These are phyloP conservation scores for Neofusicoccum laricinum DNA, from an alignment of 2,329 filamentous ascomycete species.

Conservation along the genomic window DNA sequence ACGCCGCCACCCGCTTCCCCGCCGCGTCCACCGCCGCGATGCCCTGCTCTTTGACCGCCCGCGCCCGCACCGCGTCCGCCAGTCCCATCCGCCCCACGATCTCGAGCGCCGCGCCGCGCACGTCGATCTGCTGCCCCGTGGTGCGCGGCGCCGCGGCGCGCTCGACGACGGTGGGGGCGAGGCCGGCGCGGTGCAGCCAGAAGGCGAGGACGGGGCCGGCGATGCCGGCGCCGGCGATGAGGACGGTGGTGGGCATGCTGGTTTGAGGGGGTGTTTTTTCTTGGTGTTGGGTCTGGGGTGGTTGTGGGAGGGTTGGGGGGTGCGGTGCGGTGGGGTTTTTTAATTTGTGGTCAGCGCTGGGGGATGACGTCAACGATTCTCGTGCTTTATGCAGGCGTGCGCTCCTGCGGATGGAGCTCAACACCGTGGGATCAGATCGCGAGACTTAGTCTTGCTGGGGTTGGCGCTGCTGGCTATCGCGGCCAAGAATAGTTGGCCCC, in stretches of 20 bases:
- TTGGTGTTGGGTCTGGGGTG: background rate
- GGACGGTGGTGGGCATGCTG: slow-evolving; percentile 23
- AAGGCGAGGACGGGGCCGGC: slow-evolving; percentile 38
- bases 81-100: slow-evolving; percentile 42
- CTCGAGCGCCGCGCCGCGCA: slow-evolving; percentile 42
- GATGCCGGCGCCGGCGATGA: slow-evolving; percentile 40
- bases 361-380: background rate
- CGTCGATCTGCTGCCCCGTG: slow-evolving; percentile 46
- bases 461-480: no score
- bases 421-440: no score
- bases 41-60: slow-evolving; percentile 40
- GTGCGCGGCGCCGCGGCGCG: slow-evolving; percentile 37
- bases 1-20: slow-evolving; percentile 25
- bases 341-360: background rate
- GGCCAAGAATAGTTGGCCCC: no score
- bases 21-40: slow-evolving; percentile 35
- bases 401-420: no score
- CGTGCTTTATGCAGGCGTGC: background rate
- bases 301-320: no score
- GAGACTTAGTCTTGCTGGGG: no score
- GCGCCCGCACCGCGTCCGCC: slow-evolving; percentile 33
- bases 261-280: no score
- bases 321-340: no score
- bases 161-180: slow-evolving; percentile 44
- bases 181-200: slow-evolving; percentile 29